phyloP scores from a whole-genome alignment of 768 basidiomycete genomes.

The Amanita inopinata region DNA sequence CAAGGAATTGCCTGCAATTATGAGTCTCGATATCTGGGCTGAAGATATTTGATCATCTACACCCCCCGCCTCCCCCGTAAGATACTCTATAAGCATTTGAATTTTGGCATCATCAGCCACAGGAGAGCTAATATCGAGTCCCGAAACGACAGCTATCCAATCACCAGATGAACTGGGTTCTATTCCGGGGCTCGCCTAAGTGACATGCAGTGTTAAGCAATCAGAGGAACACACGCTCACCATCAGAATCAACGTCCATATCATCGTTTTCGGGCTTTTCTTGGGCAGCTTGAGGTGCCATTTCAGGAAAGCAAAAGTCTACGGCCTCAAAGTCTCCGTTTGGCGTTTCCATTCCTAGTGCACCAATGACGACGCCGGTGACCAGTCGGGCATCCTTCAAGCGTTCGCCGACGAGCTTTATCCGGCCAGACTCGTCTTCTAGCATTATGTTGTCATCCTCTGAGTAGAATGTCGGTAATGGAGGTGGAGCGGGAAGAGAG shows the following conservation, averaged over 20 bases:
- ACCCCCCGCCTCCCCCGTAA: slow-evolving; percentile 77
- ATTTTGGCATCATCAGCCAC: slow-evolving; percentile 60
- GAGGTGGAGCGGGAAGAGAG: slow-evolving; percentile 80
- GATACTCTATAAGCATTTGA: slow-evolving; percentile 85
- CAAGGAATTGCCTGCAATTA: slow-evolving; percentile 87
- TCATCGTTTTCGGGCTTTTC: slow-evolving; percentile 18
- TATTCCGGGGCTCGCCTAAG: too few relatives aligned
- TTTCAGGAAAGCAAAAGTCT: slow-evolving; percentile 77
- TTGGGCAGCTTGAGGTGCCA: slow-evolving; percentile 52
- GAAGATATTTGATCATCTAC: slow-evolving; percentile 53
- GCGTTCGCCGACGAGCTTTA: slow-evolving; percentile 73
- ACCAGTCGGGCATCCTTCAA: slow-evolving; percentile 58
- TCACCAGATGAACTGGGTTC: slow-evolving; percentile 30
- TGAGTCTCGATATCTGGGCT: slow-evolving; percentile 69
- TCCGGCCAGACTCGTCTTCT: slow-evolving; percentile 94
- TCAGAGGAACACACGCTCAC: slow-evolving; percentile 25
- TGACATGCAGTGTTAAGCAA: slow-evolving; percentile 5
- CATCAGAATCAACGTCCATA: slow-evolving; percentile 63
- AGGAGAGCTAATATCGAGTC: slow-evolving; percentile 65
- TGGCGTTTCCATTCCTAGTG: slow-evolving; percentile 82
- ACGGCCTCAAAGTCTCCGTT: slow-evolving; percentile 90
- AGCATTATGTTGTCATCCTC: slow-evolving; percentile 75
- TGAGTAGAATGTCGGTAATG: slow-evolving; percentile 64
- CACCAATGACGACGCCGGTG: slow-evolving; percentile 87
- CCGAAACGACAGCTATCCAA: slow-evolving; percentile 83